Percentiles rank a stretch among this genome's conserved stretches.
phyloP scores from a whole-genome alignment of 2,329 filamentous ascomycete genomes.

The Mollisiaceae sp. region DNA sequence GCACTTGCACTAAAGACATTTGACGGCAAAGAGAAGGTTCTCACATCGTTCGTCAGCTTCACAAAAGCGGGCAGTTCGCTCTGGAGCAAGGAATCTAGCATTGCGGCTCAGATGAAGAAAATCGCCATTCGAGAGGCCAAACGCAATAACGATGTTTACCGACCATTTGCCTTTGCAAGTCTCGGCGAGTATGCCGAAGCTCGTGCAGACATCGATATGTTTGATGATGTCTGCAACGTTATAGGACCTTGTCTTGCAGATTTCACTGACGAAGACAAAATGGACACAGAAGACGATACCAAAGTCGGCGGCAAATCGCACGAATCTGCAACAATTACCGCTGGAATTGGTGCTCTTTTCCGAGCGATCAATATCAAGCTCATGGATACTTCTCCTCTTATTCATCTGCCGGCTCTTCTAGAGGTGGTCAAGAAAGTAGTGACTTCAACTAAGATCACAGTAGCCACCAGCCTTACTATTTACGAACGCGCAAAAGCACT shows the following conservation, averaged over 20 bases:
- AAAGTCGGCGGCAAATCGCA: constrained; percentile 34
- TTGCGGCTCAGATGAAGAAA: constrained; percentile 75
- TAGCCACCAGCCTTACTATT: constrained; percentile 37
- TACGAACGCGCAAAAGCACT: constrained; percentile 41
- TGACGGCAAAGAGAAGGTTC: constrained; percentile 84
- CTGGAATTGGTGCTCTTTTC: constrained; percentile 41
- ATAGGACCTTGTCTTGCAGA: constrained; percentile 67
- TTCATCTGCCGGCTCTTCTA: constrained; percentile 38
- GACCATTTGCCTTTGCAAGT: constrained; percentile 73
- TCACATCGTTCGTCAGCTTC: constrained; percentile 81
- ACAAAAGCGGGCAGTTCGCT: constrained; percentile 66
- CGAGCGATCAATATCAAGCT: constrained; percentile 39
- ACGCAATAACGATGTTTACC: constrained; percentile 85
- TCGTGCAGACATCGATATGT: constrained; percentile 72
- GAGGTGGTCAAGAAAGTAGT: constrained; percentile 33
- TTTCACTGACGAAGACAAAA: constrained; percentile 61
- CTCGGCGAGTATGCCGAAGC: constrained; percentile 75
- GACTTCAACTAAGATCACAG: constrained; percentile 37
- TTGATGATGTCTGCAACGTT: constrained; percentile 68
- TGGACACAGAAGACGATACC: constrained; percentile 57
- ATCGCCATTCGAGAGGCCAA: constrained; percentile 87
- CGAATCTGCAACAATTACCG: constrained; percentile 39
- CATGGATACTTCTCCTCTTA: constrained; percentile 32
- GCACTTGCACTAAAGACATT: constrained; percentile 89
- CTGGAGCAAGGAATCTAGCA: constrained; percentile 56